Percentiles rank a stretch among this genome's conserved stretches.
phyloP scores from a whole-genome alignment of 78 protist species.

The Dictyostelium brefeldianum region DNA sequence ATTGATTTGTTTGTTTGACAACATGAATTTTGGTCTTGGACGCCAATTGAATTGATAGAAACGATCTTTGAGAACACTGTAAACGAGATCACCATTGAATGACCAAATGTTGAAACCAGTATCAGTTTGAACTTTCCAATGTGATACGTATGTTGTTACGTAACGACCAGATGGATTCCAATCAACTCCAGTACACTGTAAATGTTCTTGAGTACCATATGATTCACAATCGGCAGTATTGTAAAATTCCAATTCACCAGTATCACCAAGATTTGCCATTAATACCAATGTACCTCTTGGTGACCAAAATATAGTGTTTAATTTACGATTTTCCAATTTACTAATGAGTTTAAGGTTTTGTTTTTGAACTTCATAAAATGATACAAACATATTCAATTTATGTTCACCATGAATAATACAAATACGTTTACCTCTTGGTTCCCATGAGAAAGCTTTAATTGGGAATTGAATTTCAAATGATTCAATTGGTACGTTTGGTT shows the following conservation, averaged over 20 bases:
- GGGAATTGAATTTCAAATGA: constrained; percentile 43
- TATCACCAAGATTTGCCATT: constrained; percentile 59
- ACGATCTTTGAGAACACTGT: constrained; percentile 82
- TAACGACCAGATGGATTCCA: constrained; percentile 98
- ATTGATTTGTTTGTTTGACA: constrained; percentile 80
- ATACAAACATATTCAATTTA: constrained; percentile 23
- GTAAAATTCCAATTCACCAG: constrained; percentile 89
- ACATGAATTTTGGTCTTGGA: constrained; percentile 92
- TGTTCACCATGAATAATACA: constrained; percentile 75
- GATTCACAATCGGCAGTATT: constrained; percentile 78
- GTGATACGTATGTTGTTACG: constrained; percentile 86
- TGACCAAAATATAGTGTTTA: constrained; percentile 63
- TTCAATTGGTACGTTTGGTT: constrained; percentile 88
- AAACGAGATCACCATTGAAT: constrained; percentile 52
- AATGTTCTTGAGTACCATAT: constrained; percentile 90
- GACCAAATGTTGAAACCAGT: constrained; percentile 94
- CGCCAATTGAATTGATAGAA: constrained; percentile 95
- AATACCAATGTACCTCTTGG: constrained; percentile 74
- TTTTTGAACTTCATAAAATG: constrained; percentile 72
- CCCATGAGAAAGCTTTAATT: constrained; percentile 86
- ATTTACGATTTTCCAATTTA: constrained; percentile 59
- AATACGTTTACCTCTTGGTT: constrained; percentile 86
- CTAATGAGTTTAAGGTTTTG: constrained; percentile 35
- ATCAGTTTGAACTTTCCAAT: constrained; percentile 87
- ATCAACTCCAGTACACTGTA: constrained; percentile 85